Base-by-base conservation (phyloP, 768 basidiomycete genomes). In the Coprinopsis marcescibilis region DNA sequence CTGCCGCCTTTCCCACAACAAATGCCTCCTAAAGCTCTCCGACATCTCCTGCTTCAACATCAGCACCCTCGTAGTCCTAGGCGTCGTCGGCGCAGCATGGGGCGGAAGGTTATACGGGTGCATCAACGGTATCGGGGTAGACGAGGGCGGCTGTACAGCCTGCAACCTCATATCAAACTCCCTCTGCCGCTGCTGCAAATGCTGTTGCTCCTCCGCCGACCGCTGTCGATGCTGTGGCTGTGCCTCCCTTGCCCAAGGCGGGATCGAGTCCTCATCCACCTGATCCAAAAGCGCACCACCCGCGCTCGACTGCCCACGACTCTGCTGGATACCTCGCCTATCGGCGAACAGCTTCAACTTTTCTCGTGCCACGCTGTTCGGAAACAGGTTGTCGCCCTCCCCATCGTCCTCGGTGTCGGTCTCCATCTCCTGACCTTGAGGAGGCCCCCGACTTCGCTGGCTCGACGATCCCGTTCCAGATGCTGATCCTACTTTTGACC, bases 31-130 rank as follows among this genome's bases (percentile, higher is more conserved):
- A 52, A 95, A 65, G 49, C 83, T 85, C 65, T 95, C 92, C 25
- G 85, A 84, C 59, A 95, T 70, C 64, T 95, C 92, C 3, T 82
- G 85, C 46, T 81, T 73, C 37, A 94, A 71, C 88, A 94, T 94
- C 54, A 78, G 75, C 41, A 88, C 72, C 2, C 92, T 76, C 2
- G 89, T 92, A 34, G 92, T 90, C 27, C 86, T 80, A 0, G 92
- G 92, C 1, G 89, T 89, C 54, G 85, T 83, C 2, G 88, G 87
- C 14, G 77, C 68, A 0, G 72, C 66, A 25, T 77, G 68, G 2
- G 75, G 71, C 0, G 88, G 88, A 20, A 90, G 73, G 56, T 87
- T 85, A 65, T 89, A 87, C 4, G 86, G 83, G 60, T 73, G 76
- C 6, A 71, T 72, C 2, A 86, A 62, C 1, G 81, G 77, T 40